These are phyloP conservation scores for Hypoxylon intermedium DNA, from an alignment of 495 filamentous ascomycete genomes.

Conservation along the genomic window DNA sequence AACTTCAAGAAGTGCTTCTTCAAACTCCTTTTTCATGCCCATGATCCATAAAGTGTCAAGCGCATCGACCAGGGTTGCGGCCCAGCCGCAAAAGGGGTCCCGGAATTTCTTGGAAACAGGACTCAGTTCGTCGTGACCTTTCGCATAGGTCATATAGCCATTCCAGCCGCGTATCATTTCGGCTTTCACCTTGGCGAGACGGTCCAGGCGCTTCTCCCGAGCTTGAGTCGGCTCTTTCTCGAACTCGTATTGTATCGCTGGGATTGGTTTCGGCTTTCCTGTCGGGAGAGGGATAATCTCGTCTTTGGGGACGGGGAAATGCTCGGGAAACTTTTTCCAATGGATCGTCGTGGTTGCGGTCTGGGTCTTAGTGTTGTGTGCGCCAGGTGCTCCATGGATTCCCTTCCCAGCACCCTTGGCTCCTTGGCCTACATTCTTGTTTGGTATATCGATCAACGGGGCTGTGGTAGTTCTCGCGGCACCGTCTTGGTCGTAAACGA, in stretches of 20 bases:
- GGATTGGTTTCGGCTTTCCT: slow-evolving; percentile 70
- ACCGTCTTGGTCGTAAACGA: slow-evolving; percentile 53
- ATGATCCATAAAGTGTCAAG: slow-evolving; percentile 97
- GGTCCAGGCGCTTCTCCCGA: slow-evolving; percentile 66
- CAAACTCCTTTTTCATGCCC: slow-evolving; percentile 87
- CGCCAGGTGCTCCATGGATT: slow-evolving; percentile 22
- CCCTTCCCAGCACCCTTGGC: slow-evolving; percentile 35
- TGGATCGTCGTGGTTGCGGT: slow-evolving; percentile 54
- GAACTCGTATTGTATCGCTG: slow-evolving; percentile 77
- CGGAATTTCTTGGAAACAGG: slow-evolving; percentile 68
- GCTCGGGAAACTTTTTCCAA: slow-evolving; percentile 74
- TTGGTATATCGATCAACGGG: slow-evolving; percentile 47
- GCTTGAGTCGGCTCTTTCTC: slow-evolving; percentile 65
- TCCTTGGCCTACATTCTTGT: slow-evolving; percentile 41
- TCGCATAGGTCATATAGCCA: slow-evolving; percentile 83
- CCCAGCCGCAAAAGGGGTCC: slow-evolving; percentile 93
- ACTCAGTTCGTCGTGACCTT: slow-evolving; percentile 81
- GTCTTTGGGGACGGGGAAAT: slow-evolving; percentile 73
- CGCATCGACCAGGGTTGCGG: slow-evolving; percentile 90
- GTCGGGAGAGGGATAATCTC: slow-evolving; percentile 79
- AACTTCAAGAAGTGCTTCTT: slow-evolving; percentile 79
- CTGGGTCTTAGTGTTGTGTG: slow-evolving; percentile 19
- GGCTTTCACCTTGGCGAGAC: slow-evolving; percentile 73
- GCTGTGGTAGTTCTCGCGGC: slow-evolving; percentile 39
- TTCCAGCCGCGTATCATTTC: slow-evolving; percentile 82